These are phyloP conservation scores for Aspergillus ochraceoroseus DNA, from an alignment of 2,329 filamentous ascomycete species.

Conservation along the genomic window DNA sequence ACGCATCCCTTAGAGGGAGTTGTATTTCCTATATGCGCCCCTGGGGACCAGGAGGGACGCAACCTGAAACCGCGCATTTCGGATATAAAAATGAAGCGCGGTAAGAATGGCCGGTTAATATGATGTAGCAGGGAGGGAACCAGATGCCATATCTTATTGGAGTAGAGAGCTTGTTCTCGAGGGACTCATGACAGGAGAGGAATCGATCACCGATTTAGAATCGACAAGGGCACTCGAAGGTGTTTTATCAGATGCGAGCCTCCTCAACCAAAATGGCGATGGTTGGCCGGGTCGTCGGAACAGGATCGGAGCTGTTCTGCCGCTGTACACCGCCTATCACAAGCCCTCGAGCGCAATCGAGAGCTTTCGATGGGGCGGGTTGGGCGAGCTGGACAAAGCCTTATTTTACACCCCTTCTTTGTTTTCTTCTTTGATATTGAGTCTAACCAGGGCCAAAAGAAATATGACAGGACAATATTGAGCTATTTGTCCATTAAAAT, in stretches of 20 bases:
- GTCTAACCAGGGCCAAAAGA: not conserved
- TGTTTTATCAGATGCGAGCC: constrained; percentile 10
- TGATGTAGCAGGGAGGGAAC: constrained; percentile 24
- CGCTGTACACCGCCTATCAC: constrained; percentile 24
- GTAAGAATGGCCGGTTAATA: constrained; percentile 23
- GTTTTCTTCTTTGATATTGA: too few relatives aligned
- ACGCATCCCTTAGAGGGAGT: constrained; percentile 20
- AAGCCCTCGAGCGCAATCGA: constrained; percentile 31
- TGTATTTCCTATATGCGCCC: constrained; percentile 27
- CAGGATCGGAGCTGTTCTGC: constrained; percentile 27
- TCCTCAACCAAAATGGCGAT: constrained; percentile 14
- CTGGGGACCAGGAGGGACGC: constrained; percentile 35
- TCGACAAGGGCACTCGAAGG: constrained; percentile 3
- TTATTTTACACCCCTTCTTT: not conserved
- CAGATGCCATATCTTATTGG: constrained; percentile 33
- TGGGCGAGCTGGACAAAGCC: not conserved
- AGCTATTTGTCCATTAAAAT: not conserved
- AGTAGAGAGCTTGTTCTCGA: constrained; percentile 7
- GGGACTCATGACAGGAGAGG: constrained; percentile 20
- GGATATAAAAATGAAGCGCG: constrained; percentile 23
- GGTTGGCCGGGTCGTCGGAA: constrained; percentile 17
- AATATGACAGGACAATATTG: not conserved
- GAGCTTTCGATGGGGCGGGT: constrained; percentile 14
- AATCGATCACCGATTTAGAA: constrained; percentile 6
- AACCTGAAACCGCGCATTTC: constrained; percentile 43